Evolutionary conservation across 2,329 filamentous ascomycete species (phyloP).

Genomic region (Colletotrichum sp.): DNA sequence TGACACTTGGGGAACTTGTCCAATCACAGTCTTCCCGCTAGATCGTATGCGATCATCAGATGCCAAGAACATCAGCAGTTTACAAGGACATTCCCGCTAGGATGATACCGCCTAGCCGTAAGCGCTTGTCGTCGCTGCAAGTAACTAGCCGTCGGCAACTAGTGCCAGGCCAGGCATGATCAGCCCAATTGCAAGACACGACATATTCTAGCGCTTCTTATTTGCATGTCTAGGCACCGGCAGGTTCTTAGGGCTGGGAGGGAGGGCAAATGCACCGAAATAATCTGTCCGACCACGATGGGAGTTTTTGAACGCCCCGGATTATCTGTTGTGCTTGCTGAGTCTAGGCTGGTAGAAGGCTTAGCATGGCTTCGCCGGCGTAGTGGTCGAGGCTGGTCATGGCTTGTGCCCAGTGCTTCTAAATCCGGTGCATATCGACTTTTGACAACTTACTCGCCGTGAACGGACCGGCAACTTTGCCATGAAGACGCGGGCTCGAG

Average conservation of each 20-base stretch:
- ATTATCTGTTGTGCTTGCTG: background rate
- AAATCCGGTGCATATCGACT: background rate
- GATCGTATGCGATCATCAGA: background rate
- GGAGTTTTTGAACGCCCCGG: background rate
- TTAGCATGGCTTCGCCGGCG: background rate
- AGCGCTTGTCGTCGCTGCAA: background rate
- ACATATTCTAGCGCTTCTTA: slow-evolving; percentile 3
- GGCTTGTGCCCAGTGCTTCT: background rate
- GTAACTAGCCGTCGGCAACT: background rate
- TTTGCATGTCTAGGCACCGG: background rate
- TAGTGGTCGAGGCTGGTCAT: background rate
- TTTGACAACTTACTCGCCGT: background rate
- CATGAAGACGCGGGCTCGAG: background rate
- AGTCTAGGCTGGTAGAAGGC: background rate
- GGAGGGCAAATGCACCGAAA: background rate
- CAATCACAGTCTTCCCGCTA: background rate
- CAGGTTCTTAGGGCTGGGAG: background rate
- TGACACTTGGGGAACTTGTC: background rate
- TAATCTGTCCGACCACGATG: background rate
- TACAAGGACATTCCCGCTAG: background rate
- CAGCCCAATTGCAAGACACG: background rate
- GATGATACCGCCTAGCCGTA: background rate
- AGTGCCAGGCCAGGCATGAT: background rate
- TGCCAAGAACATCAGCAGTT: background rate
- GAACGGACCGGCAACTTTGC: background rate